These are phyloP conservation scores for Saccharomyces hybrid DNA, from an alignment of 1,139 yeast species.

Conservation along the genomic window DNA sequence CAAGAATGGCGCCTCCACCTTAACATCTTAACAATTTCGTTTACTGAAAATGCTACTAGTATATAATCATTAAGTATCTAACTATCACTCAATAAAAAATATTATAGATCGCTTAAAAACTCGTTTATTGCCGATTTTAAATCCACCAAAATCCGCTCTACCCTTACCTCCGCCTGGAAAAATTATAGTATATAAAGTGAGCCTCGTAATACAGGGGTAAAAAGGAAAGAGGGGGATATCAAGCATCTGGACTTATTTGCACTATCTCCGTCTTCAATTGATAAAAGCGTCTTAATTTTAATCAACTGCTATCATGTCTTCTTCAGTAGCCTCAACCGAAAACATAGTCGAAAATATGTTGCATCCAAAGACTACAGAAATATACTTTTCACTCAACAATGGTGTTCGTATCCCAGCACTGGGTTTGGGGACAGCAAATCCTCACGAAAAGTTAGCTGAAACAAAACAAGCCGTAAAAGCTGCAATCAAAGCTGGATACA, in stretches of 20 bases:
- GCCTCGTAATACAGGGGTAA: background rate
- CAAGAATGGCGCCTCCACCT: background rate
- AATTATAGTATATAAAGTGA: background rate
- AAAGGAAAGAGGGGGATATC: background rate
- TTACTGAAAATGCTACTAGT: background rate
- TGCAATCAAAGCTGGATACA: constrained; percentile 44
- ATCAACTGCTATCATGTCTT: background rate
- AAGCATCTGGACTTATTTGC: background rate
- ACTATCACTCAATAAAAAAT: background rate
- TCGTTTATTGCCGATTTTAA: background rate
- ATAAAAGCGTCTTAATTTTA: background rate
- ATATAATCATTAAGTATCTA: background rate
- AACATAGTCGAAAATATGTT: constrained; percentile 9
- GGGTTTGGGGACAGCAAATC: constrained; percentile 54
- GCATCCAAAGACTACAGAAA: constrained; percentile 29
- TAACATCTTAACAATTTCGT: background rate
- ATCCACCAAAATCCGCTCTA: background rate
- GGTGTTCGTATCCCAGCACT: constrained; percentile 49
- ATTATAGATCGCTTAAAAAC: background rate
- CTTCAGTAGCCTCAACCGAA: background rate
- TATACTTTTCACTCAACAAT: constrained; percentile 39
- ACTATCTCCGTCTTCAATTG: background rate
- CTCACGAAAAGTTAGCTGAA: constrained; percentile 31
- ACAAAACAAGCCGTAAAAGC: constrained; percentile 38
- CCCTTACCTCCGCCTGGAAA: background rate